Evolutionary conservation across 768 basidiomycete species (phyloP).

Genomic region (Leccinum longicurvipes): DNA sequence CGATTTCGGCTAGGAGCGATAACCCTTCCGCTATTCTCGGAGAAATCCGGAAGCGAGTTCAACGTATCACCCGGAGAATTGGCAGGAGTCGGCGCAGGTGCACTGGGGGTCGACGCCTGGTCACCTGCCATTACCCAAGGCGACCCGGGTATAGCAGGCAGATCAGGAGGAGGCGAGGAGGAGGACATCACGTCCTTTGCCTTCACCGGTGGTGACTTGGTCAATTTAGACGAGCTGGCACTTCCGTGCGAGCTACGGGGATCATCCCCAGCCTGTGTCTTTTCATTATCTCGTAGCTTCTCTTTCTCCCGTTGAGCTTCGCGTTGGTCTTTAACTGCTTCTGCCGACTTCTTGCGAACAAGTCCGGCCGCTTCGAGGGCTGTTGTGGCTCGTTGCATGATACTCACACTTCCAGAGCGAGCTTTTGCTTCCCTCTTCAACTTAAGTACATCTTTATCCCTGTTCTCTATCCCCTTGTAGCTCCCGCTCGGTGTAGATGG

Average conservation of each 20-base stretch:
- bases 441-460: conserved; percentile 48
- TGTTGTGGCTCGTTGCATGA: conserved; percentile 94
- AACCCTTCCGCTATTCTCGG: conserved; percentile 33
- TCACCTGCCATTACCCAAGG: conserved; percentile 70
- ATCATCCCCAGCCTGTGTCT: conserved; percentile 47
- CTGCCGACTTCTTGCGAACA: conserved; percentile 77
- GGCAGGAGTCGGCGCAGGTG: conserved; percentile 42
- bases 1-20: conserved; percentile 52
- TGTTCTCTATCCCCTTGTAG: conserved; percentile 45
- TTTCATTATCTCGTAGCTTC: conserved; percentile 42
- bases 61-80: conserved; percentile 53
- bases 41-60: conserved; percentile 44
- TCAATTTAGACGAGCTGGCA: conserved; percentile 53
- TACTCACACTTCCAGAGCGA: conserved; percentile 87
- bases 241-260: conserved; percentile 65
- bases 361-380: conserved; percentile 83
- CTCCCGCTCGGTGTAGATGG: conserved; percentile 70
- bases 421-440: conserved; percentile 55
- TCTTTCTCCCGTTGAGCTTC: conserved; percentile 44
- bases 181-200: conserved; percentile 46
- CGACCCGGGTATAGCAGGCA: conserved; percentile 47
- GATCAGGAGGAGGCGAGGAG: conserved; percentile 47
- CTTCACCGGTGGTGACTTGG: conserved; percentile 67
- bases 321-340: conserved; percentile 64
- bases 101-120: conserved; percentile 36